Evolutionary conservation across 495 filamentous ascomycete species (phyloP), one percentile per base, ranked within the genome.

Genomic region (Penicillium bialowiezense): DNA sequence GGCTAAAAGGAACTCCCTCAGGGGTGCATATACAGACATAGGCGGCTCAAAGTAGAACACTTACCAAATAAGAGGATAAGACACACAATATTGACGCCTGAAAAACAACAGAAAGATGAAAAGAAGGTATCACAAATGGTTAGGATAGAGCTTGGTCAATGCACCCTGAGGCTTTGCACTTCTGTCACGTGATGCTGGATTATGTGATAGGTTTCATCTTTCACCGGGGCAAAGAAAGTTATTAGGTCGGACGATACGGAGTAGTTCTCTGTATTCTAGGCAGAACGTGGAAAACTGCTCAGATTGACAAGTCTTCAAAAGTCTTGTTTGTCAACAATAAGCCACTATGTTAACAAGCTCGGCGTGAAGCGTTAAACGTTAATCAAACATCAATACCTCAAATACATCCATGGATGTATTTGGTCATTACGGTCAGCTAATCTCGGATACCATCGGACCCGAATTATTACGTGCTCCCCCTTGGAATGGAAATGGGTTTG

Each of bases 391-490:
- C n/a, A n/a, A n/a, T n/a, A n/a, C n/a, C n/a, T n/a, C n/a, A n/a
- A n/a, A n/a, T n/a, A n/a, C n/a, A n/a, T n/a, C n/a, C n/a, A n/a
- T n/a, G n/a, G n/a, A n/a, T n/a, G n/a, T n/a, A n/a, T n/a, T n/a
- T n/a, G 23, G 23, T 26, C 23, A 26, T 42, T 32, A 21, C 41
- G 40, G 38, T 43, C 28, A 53, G 39, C 26, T 24, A 23, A 35
- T 52, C 35, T 60, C 60, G 60, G 60, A 63, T 60, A 60, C 37
- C 48, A 41, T 52, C 60, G 60, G 56, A 51, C 26, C 50, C 44
- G 56, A 46, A 24, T 15, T 28, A 31, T 32, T 13, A 32, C 15
- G 19, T 20, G 19, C 21, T 26, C 18, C 33, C 31, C 41, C 48
- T 44, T 51, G 48, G 8, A 26, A 26, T 26, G n/a, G n/a, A n/a